These are phyloP conservation scores for Microbotryomycetes sp. DNA, from an alignment of 1,284 basidiomycete genomes.

Conservation along the genomic window DNA sequence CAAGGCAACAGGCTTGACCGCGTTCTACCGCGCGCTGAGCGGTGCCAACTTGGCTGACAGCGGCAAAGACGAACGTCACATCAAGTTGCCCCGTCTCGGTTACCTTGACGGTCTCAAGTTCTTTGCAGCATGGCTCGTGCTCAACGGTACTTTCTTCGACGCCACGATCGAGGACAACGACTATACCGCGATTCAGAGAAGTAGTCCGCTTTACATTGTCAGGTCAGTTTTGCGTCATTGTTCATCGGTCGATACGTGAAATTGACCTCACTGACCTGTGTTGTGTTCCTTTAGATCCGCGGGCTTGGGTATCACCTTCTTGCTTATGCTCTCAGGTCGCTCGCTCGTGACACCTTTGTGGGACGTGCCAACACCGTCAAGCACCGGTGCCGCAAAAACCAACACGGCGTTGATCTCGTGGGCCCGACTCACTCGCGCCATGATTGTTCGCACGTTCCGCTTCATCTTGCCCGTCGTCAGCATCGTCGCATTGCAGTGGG, in stretches of 20 bases:
- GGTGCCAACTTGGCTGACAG: slow-evolving; percentile 33
- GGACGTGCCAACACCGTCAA: slow-evolving; percentile 36
- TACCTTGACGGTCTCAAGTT: slow-evolving; percentile 42
- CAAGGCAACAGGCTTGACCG: slow-evolving; percentile 29
- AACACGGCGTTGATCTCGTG: slow-evolving; percentile 38
- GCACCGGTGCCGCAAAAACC: slow-evolving; percentile 13
- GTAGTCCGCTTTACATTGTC: slow-evolving; percentile 38
- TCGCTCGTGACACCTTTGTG: slow-evolving; percentile 39
- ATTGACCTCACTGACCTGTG: not conserved
- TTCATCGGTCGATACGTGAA: too few relatives aligned
- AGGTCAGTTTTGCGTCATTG: slow-evolving; percentile 26
- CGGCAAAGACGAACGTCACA: slow-evolving; percentile 35
- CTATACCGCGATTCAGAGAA: slow-evolving; percentile 38
- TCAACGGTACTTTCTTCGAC: slow-evolving; percentile 41
- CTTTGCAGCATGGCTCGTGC: slow-evolving; percentile 39
- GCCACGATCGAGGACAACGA: slow-evolving; percentile 35
- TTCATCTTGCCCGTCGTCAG: slow-evolving; percentile 41
- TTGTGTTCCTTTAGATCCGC: slow-evolving; percentile 28
- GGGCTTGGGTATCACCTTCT: slow-evolving; percentile 39
- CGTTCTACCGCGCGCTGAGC: slow-evolving; percentile 23
- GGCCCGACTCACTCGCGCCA: slow-evolving; percentile 39
- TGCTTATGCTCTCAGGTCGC: slow-evolving; percentile 39
- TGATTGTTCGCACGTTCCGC: slow-evolving; percentile 40
- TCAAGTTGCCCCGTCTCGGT: slow-evolving; percentile 36
- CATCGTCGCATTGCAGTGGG: slow-evolving; percentile 41